phyloP scores from a whole-genome alignment of 331 rosid genomes.

The Ulmus americana region DNA sequence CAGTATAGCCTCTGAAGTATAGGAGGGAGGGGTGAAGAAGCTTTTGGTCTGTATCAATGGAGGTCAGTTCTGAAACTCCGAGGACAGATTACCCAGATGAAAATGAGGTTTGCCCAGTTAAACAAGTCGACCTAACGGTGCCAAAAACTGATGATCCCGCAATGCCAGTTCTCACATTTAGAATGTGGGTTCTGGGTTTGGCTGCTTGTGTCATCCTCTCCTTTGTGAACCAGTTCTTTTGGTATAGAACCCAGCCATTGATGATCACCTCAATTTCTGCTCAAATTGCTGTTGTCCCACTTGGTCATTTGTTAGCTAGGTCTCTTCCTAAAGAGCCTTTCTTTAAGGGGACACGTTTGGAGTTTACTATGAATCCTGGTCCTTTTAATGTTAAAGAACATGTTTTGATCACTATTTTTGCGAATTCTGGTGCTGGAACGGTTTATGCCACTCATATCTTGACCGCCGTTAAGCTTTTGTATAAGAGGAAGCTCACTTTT shows the following conservation, averaged over 20 bases:
- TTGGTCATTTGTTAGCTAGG: slow-evolving; percentile 73
- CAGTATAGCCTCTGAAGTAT: no score
- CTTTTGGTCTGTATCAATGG: slow-evolving; percentile 19
- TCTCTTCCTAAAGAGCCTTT: slow-evolving; percentile 43
- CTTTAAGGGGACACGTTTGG: slow-evolving; percentile 40
- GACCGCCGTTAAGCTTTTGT: slow-evolving; percentile 62
- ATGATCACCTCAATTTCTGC: slow-evolving; percentile 54
- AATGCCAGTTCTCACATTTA: slow-evolving; percentile 57
- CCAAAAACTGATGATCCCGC: slow-evolving; percentile 67
- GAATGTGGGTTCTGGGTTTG: slow-evolving; percentile 84
- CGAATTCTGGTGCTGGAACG: slow-evolving; percentile 62
- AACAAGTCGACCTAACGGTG: slow-evolving; percentile 68
- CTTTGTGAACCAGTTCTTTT: slow-evolving; percentile 78
- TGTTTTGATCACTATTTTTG: slow-evolving; percentile 72
- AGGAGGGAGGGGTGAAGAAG: neutral
- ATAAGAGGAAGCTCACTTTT: slow-evolving; percentile 42
- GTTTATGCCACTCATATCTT: slow-evolving; percentile 74
- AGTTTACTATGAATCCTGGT: slow-evolving; percentile 70
- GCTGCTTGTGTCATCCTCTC: slow-evolving; percentile 52
- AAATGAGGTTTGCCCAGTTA: slow-evolving; percentile 39
- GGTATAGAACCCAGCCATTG: slow-evolving; percentile 77
- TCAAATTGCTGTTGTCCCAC: slow-evolving; percentile 82
- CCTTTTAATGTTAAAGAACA: slow-evolving; percentile 80
- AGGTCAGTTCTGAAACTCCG: slow-evolving; percentile 11
- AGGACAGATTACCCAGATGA: neutral